Evolutionary conservation across 352 stramenopile genomes (phyloP), one percentile per base, ranked within the genome.

Genomic region (Lagenidium giganteum): DNA sequence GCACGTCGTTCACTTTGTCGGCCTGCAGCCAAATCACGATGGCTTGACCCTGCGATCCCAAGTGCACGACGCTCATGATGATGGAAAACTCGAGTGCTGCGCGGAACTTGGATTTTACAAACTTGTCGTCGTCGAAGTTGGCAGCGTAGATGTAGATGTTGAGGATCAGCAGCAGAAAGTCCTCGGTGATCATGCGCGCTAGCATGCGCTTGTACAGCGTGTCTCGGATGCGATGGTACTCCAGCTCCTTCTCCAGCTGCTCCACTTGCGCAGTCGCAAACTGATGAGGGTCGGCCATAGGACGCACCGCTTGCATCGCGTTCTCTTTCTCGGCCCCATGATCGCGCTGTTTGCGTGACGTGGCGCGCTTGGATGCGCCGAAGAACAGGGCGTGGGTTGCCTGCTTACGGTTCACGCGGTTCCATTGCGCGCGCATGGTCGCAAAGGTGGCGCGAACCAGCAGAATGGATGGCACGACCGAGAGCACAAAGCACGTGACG

Each of bases 161-260:
- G 28, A 57, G 45, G 8, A 57, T 27, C 33, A 57, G 42, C 20
- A 62, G 31, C 31, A 57, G 17, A 21, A 57, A 38, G 31, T 57
- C 47, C 17, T 62, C 54, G 8, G 47, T 52, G 5, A 61, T 27
- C 4, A 61, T 13, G 6, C 45, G 39, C 18, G 44, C 41, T 16
- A 51, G 34, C 45, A 61, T 40, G 41, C 46, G 47, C 38, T 62
- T 46, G 41, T 53, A 57, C 42, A 54, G 45, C 36, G 41, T 57
- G 30, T 35, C 42, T 7, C 36, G 40, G 24, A 42, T 35, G 16
- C 37, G 47, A 23, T 57, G 43, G 37, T 53, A 40, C 42, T 52
- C 52, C 7, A 61, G 41, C 6, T 61, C 52, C 8, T 40, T 25
- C 24, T 56, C 34, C 9, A 39, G 39, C n/a, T n/a, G n/a, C n/a